Base-by-base conservation (phyloP, 495 filamentous ascomycete genomes). In the Penicillium samsonianum region DNA sequence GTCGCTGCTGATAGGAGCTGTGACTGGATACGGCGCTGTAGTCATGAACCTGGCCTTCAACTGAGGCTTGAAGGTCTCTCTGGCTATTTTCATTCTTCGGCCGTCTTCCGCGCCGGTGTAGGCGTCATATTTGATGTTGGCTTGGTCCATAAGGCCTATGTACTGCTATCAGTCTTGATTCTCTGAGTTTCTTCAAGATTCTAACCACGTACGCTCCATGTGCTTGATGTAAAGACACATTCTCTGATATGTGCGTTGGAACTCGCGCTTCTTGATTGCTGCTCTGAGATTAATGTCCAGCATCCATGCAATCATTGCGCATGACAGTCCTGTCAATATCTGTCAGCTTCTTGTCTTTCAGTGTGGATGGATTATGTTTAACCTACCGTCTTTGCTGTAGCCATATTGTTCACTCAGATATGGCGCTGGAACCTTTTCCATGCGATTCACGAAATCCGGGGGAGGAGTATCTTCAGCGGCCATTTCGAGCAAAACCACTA, bases 291-390 rank as follows among this genome's bases (percentile, higher is more conserved):
- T 16, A 8, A 55, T 25, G 41, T 55, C 53, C n/a, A 55, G 22
- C 42, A 55, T 55, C 53, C 53, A 55, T 1, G 53, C 31, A 4
- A 55, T 47, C 53, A 47, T 55, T 38, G 53, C 53, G 4, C 53
- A 44, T 1, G 53, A 46, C 3, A 55, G 30, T 19, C 42, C 53
- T 55, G n/a, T 12, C 1, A 8, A 7, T 38, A 17, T 19, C 10
- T 37, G 16, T 55, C 16, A 47, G 16, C 9, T 5, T 22, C 2
- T 28, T 26, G 35, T 40, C 16, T 22, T 26, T 25, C 3, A 10
- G 7, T 22, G 5, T 12, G 4, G 0, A 3, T 0, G 22, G 41
- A 1, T 47, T 16, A n/a, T 35, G 4, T 4, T 20, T 5, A 4
- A 6, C 42, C 2, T 38, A 55, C 53, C 53, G 26, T 55, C 53